These are phyloP conservation scores for Rhododendron griersonianum DNA, from an alignment of 148 eudicot species.

Conservation along the genomic window DNA sequence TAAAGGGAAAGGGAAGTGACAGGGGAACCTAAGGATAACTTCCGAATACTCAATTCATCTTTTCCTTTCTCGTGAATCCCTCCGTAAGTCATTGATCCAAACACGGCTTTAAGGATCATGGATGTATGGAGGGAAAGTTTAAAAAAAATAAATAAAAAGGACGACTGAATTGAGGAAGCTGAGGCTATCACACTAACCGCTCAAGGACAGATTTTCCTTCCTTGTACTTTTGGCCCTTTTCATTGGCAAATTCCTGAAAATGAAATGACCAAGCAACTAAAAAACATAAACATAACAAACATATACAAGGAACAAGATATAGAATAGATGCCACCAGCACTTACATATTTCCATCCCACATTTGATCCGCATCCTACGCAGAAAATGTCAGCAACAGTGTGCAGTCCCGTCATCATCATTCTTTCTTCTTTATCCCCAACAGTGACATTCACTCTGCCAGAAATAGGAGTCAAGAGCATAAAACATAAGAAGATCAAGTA, in stretches of 20 bases:
- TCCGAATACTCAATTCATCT: background rate
- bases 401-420: constrained; percentile 84
- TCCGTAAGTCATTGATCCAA: background rate
- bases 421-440: constrained; percentile 72
- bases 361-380: constrained; percentile 86
- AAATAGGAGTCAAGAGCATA: background rate
- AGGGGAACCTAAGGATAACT: background rate
- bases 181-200: background rate
- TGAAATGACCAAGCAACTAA: constrained; percentile 23
- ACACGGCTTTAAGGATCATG: background rate
- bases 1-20: background rate
- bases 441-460: constrained; percentile 71
- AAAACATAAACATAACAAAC: background rate
- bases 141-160: background rate
- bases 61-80: background rate
- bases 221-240: constrained; percentile 88
- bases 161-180: background rate
- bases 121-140: background rate
- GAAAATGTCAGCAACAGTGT: constrained; percentile 81
- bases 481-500: background rate
- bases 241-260: constrained; percentile 88
- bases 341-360: constrained; percentile 93
- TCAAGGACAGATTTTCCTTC: constrained; percentile 46
- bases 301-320: background rate
- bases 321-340: constrained; percentile 29